Evolutionary conservation across 139 green algal species (phyloP).

Genomic region (Chara braunii): DNA sequence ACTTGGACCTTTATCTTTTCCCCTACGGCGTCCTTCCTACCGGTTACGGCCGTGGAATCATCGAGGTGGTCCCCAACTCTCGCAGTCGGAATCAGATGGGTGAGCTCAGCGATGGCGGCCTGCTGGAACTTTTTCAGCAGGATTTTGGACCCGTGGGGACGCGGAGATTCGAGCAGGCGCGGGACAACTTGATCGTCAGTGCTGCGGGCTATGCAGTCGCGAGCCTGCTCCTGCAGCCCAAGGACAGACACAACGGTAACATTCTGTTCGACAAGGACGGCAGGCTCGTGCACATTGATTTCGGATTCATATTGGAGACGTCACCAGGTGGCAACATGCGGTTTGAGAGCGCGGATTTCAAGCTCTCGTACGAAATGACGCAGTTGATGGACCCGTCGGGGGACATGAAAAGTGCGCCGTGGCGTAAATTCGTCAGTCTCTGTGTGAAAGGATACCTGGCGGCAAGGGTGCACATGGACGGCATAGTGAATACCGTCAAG

Average conservation of each 20-base stretch:
- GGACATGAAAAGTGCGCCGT: conserved; percentile 26
- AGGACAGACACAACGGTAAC: conserved; percentile 98
- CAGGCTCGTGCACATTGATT: conserved; percentile 58
- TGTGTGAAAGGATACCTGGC: conserved; percentile 77
- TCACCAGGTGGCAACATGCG: conserved; percentile 64
- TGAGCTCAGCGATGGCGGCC: conserved; percentile 78
- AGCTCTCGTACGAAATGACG: conserved; percentile 67
- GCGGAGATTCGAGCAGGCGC: conserved; percentile 70
- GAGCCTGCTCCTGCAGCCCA: conserved; percentile 50
- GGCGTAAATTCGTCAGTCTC: conserved; percentile 50
- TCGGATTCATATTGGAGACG: conserved; percentile 65
- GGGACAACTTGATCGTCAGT: conserved; percentile 76
- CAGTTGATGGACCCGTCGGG: conserved; percentile 52
- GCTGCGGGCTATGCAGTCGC: conserved; percentile 72
- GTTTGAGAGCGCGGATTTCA: conserved; percentile 95
- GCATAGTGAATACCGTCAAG: conserved; percentile 34
- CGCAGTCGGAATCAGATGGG: conserved; percentile 67
- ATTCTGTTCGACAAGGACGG: conserved; percentile 82
- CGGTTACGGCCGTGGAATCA: conserved; percentile 89
- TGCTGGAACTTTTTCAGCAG: conserved; percentile 86
- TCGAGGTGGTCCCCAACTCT: conserved; percentile 84
- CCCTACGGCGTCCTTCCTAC: conserved; percentile 93
- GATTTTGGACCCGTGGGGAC: conserved; percentile 76
- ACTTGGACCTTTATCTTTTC: conserved; percentile 74
- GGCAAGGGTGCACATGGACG: conserved; percentile 42